Conservation (phyloP, 352 stramenopile genomes). For the Globisporangium polare region DNA sequence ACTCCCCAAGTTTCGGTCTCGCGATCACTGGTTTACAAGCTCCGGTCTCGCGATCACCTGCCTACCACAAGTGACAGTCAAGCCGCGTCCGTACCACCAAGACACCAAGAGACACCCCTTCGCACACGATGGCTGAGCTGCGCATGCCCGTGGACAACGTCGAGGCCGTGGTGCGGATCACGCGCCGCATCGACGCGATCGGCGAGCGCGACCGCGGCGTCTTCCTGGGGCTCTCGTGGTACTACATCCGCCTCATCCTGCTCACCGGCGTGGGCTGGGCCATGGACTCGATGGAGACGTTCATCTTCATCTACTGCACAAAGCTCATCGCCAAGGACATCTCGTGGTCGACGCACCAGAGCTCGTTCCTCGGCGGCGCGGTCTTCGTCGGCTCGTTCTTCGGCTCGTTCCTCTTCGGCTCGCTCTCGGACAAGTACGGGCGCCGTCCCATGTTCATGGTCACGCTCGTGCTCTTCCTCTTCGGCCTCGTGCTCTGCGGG, state of each 20-base stretch:
- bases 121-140: slow-evolving; percentile 7
- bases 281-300: slow-evolving; percentile 75
- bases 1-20: slow-evolving; percentile 19
- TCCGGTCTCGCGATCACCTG: slow-evolving; percentile 19
- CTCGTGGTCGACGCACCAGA: slow-evolving; percentile 26
- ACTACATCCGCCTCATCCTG: slow-evolving; percentile 65
- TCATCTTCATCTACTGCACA: slow-evolving; percentile 60
- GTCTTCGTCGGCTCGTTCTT: slow-evolving; percentile 67
- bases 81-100: not conserved
- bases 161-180: slow-evolving; percentile 58
- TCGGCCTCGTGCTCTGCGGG: slow-evolving; percentile 42
- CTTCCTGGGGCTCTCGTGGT: slow-evolving; percentile 59
- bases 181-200: slow-evolving; percentile 59
- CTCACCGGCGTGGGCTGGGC: slow-evolving; percentile 67
- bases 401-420: slow-evolving; percentile 54
- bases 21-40: slow-evolving; percentile 13
- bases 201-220: slow-evolving; percentile 43
- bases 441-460: slow-evolving; percentile 65
- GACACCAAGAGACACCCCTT: not conserved
- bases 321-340: slow-evolving; percentile 44
- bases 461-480: slow-evolving; percentile 59
- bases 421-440: slow-evolving; percentile 59
- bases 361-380: slow-evolving; percentile 39
- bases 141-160: slow-evolving; percentile 26
- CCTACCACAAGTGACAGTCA: slow-evolving; percentile 11